Conservation (phyloP, 2,329 filamentous ascomycete species). For the Fusarium devonianum region DNA sequence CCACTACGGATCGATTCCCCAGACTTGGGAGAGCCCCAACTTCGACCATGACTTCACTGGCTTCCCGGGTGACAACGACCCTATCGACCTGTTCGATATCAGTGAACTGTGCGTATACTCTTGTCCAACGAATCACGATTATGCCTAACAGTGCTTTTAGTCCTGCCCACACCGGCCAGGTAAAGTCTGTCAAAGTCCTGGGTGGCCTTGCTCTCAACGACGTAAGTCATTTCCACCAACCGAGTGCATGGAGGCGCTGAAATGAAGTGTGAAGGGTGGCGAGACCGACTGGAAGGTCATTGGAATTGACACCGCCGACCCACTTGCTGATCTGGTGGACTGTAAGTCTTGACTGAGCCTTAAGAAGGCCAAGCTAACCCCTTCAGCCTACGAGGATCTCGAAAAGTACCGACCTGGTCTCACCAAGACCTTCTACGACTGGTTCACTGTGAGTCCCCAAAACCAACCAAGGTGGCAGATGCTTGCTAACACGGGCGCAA, state of each 20-base stretch:
- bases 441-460: slow-evolving; percentile 47
- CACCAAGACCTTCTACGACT: slow-evolving; percentile 46
- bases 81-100: slow-evolving; percentile 52
- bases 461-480: fast-evolving
- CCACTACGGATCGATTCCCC: slow-evolving; percentile 53
- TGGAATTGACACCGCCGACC: slow-evolving; percentile 49
- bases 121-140: fast-evolving
- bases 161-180: slow-evolving; percentile 47
- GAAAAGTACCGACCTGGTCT: slow-evolving; percentile 50
- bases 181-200: slow-evolving; percentile 53
- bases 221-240: slow-evolving; percentile 21
- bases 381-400: slow-evolving; percentile 46
- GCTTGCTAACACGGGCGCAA: slow-evolving; percentile 10
- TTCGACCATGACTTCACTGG: slow-evolving; percentile 49
- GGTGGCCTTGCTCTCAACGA: slow-evolving; percentile 51
- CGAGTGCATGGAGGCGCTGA: fast-evolving
- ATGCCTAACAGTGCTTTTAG: not conserved
- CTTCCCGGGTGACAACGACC: slow-evolving; percentile 51
- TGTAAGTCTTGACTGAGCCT: slow-evolving; percentile 36
- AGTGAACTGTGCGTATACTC: slow-evolving; percentile 32
- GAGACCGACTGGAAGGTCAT: slow-evolving; percentile 53
- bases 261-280: slow-evolving; percentile 33
- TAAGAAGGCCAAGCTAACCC: slow-evolving; percentile 11
- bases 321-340: slow-evolving; percentile 46
- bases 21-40: slow-evolving; percentile 55